Base-by-base conservation (phyloP, 2,329 filamentous ascomycete genomes). In the Fusarium heterosporum region DNA sequence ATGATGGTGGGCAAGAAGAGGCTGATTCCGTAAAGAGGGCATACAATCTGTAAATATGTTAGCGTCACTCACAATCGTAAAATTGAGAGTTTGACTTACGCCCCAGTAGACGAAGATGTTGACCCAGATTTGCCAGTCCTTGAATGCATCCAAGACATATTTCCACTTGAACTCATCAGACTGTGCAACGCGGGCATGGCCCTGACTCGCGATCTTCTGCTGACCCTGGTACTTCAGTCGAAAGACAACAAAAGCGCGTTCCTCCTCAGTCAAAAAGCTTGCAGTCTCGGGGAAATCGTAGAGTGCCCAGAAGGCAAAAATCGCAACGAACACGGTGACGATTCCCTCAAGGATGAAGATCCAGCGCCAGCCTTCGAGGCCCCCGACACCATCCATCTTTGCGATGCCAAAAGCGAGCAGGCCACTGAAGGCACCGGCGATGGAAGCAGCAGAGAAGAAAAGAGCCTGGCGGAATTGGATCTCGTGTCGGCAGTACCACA, bases 251-350 rank as follows among this genome's bases (percentile, higher is more conserved):
- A 93, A 89, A 1, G 84, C 85, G 4, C 90, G 85, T 70, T 97
- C 92, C 32, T 87, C 85, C 10, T 88, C 85, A 0, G 87, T 89
- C 22, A 97, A 83, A 74, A 96, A 97, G 0, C 71, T 85, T 1
- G 93, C 92, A 25, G 91, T 88, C 65, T 93, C 92, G 0, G 93
- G 93, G 69, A 93, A 96, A 72, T 97, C 93, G 69, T 92, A 85
- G 1, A 96, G 86, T 65, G 89, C 82, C 81, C 88, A 94, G 78
- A 90, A 93, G 1, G 88, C 88, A 1, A 82, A 70, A 6, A 89
- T 59, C 1, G 91, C 92, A 7, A 93, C 84, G 2, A 93, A 2
- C 1, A 93, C 83, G 0, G 91, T 93, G 1, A 83, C 84, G 2
- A 93, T 83, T 2, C 92, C 92, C 77, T 92, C 88, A 8, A 91